Conservation (phyloP, 768 basidiomycete genomes). For the Termitomyces sp. region DNA sequence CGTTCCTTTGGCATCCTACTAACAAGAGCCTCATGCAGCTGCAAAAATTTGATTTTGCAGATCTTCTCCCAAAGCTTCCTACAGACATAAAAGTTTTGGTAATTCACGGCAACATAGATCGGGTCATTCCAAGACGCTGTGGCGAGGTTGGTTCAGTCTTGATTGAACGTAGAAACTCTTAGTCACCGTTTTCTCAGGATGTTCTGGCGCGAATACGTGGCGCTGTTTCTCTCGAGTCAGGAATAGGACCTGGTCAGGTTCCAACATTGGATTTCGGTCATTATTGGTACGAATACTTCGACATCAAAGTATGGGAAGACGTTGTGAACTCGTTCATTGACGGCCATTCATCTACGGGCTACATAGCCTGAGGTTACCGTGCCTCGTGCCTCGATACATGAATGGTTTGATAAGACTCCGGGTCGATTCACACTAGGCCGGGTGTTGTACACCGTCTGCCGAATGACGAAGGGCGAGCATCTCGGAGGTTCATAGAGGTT, state of each 20-base stretch:
- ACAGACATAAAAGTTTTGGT: slow-evolving; percentile 30
- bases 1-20: neutral
- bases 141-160: slow-evolving; percentile 20
- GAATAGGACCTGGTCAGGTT: slow-evolving; percentile 27
- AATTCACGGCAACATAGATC: slow-evolving; percentile 37
- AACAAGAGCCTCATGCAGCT: slow-evolving; percentile 16
- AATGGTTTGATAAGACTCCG: neutral
- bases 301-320: slow-evolving; percentile 29
- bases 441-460: neutral
- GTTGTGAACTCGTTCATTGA: slow-evolving; percentile 28
- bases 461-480: neutral
- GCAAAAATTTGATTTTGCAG: slow-evolving; percentile 26
- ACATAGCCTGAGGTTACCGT: too few species aligned
- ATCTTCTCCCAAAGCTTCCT: slow-evolving; percentile 24
- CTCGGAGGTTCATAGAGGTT: neutral
- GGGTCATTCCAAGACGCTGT: slow-evolving; percentile 29
- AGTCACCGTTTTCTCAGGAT: slow-evolving; percentile 17
- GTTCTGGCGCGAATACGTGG: slow-evolving; percentile 25
- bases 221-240: slow-evolving; percentile 26
- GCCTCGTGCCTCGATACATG: neutral
- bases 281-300: slow-evolving; percentile 37
- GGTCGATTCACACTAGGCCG: neutral
- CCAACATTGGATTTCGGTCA: slow-evolving; percentile 36
- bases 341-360: neutral
- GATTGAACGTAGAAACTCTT: neutral